phyloP scores from a whole-genome alignment of 371 early-diverging fungal species.

The Zancudomyces culisetae region DNA sequence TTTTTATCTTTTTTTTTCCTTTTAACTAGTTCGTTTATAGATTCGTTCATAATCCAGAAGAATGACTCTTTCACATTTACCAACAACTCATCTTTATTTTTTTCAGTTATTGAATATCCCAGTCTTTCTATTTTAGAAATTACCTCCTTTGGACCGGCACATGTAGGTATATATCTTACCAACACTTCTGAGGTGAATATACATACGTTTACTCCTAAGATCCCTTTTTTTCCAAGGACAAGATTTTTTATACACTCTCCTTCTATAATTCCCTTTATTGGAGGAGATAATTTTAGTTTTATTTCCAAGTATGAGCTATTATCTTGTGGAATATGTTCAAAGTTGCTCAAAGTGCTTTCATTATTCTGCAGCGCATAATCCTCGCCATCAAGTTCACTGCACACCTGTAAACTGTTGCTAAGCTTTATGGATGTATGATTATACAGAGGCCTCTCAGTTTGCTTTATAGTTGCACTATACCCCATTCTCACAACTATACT shows the following conservation, averaged over 20 bases:
- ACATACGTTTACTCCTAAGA: conserved; percentile 6
- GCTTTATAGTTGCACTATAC: conserved; percentile 22
- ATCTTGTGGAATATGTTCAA: conserved; percentile 28
- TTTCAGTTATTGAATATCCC: background rate
- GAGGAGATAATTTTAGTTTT: conserved; percentile 8
- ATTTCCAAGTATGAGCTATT: too few relatives aligned
- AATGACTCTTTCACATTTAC: too few relatives aligned
- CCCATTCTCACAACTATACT: background rate
- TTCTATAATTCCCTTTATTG: conserved; percentile 2
- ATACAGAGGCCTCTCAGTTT: conserved; percentile 2
- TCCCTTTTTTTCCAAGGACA: conserved; percentile 31
- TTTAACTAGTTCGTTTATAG: background rate
- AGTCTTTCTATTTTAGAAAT: background rate
- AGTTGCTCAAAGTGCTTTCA: conserved; percentile 58
- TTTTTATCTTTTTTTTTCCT: background rate
- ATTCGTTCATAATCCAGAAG: too few relatives aligned
- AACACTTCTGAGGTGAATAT: background rate
- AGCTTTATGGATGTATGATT: background rate
- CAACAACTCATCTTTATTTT: background rate
- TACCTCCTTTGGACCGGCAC: background rate
- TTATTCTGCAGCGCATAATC: conserved; percentile 74
- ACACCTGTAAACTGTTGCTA: conserved; percentile 6
- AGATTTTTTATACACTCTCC: conserved; percentile 2
- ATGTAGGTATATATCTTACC: background rate
- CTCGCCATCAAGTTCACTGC: conserved; percentile 29